Evolutionary conservation across 2,329 filamentous ascomycete species (phyloP).

Genomic region (Talaromyces amestolkiae): DNA sequence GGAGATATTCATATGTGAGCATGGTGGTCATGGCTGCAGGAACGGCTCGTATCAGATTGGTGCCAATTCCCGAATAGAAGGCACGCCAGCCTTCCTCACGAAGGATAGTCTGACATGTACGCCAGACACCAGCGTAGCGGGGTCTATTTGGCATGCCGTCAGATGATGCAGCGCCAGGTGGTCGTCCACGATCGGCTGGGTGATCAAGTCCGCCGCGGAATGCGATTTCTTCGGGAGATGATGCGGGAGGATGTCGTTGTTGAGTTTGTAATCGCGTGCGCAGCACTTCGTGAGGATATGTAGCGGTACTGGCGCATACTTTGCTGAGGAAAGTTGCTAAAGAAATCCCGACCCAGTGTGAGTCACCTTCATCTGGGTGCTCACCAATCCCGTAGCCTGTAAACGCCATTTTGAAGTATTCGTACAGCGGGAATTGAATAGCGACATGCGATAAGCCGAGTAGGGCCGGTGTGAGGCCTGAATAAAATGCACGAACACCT

Average conservation of each 20-base stretch:
- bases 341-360: constrained; percentile 80
- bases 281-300: constrained; percentile 95
- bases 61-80: constrained; percentile 96
- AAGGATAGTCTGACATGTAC: constrained; percentile 80
- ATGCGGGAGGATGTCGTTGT: constrained; percentile 59
- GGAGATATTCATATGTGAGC: constrained; percentile 86
- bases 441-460: constrained; percentile 92
- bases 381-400: constrained; percentile 87
- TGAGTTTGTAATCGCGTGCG: constrained; percentile 93
- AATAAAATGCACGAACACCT: constrained; percentile 88
- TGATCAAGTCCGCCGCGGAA: constrained; percentile 43
- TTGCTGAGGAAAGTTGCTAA: constrained; percentile 91
- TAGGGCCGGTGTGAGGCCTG: constrained; percentile 85
- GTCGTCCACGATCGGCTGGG: constrained; percentile 46
- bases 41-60: constrained; percentile 93
- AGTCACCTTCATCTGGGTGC: constrained; percentile 57
- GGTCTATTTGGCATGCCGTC: constrained; percentile 56
- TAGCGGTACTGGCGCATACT: constrained; percentile 87
- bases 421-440: constrained; percentile 94
- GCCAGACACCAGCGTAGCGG: constrained; percentile 73
- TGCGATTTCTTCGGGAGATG: constrained; percentile 52
- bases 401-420: constrained; percentile 85
- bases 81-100: constrained; percentile 91
- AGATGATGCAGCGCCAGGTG: constrained; percentile 47
- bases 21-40: constrained; percentile 96